Conservation (phyloP, 2,329 filamentous ascomycete genomes). For the Alternaria sp. region DNA sequence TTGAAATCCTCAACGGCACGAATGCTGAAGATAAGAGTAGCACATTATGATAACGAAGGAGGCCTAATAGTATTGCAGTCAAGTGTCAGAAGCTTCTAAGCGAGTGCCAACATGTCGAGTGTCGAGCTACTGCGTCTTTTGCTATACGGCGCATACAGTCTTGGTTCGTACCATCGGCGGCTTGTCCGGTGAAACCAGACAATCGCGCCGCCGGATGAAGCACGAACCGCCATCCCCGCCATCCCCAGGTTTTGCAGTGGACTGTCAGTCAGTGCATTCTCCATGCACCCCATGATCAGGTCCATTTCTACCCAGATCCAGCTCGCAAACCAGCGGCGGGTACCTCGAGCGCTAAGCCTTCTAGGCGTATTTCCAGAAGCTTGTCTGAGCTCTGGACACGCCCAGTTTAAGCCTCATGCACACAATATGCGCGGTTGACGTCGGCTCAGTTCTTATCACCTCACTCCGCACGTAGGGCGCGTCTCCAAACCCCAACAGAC, state of each 20-base stretch:
- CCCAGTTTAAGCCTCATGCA: constrained; percentile 21
- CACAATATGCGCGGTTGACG: constrained; percentile 17
- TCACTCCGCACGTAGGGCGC: constrained; percentile 10
- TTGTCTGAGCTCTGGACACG: constrained; percentile 10
- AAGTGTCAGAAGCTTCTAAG: neutral
- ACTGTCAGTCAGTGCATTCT: neutral
- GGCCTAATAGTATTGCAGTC: neutral
- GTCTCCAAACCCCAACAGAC: constrained; percentile 2
- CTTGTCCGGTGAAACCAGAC: neutral
- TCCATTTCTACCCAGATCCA: constrained; percentile 3
- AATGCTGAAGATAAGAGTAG: constrained; percentile 7
- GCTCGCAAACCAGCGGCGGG: constrained; percentile 19
- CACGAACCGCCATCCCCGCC: neutral
- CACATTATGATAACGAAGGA: constrained; percentile 1
- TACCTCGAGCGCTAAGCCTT: constrained; percentile 5
- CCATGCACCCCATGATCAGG: neutral
- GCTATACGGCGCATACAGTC: neutral
- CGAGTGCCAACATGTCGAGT: neutral
- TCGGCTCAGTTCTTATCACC: constrained; percentile 18
- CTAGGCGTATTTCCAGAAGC: constrained; percentile 20
- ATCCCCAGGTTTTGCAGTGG: neutral
- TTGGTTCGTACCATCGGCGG: neutral
- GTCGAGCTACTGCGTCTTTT: neutral
- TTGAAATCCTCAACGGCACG: neutral
- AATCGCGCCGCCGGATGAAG: neutral